Evolutionary conservation across 371 early-diverging fungal species (phyloP), one percentile per base, ranked within the genome.

Genomic region (Dichotomocladium elegans): DNA sequence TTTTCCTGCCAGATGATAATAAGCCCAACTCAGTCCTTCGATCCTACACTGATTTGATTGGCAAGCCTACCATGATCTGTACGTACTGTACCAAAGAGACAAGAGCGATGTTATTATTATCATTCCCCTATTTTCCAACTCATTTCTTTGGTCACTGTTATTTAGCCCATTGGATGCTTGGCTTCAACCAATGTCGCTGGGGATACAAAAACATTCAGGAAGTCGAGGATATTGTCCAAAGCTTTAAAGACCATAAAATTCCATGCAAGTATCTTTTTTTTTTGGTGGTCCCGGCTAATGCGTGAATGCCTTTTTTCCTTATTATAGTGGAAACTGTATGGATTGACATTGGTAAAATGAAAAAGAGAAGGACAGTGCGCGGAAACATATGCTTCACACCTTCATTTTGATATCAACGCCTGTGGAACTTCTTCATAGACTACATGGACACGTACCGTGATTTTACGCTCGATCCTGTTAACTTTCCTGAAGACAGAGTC

Each of bases 141-240:
- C n/a, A n/a, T n/a, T 43, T 43, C 5, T 24, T 4, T 7, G 11
- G 6, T n/a, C 31, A 14, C 4, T 28, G 8, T 6, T 30, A 14
- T 4, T 8, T 21, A 47, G 43, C 61, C 1, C 55, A 45, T n/a
- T 60, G 81, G 79, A 47, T 70, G 21, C 60, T 87, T 30, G 88
- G 88, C 0, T 80, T 70, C 50, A 88, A 89, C 49, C 89, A 89
- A 48, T 87, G 81, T 50, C 78, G 88, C 44, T 89, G 78, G 63
- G 89, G 87, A 35, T 89, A 86, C 61, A 44, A 66, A 1, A 76
- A 72, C 57, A 64, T 86, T 51, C 69, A 71, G 7, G 77, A 80
- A 24, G 83, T 87, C 37, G 57, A 74, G 31, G 41, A 64, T 6
- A 80, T 85, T 12, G 74, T 77, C 26, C 53, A 54, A 2, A 68